Evolutionary conservation across 2,329 filamentous ascomycete genomes (phyloP).

Genomic region (Botrytis galanthina): DNA sequence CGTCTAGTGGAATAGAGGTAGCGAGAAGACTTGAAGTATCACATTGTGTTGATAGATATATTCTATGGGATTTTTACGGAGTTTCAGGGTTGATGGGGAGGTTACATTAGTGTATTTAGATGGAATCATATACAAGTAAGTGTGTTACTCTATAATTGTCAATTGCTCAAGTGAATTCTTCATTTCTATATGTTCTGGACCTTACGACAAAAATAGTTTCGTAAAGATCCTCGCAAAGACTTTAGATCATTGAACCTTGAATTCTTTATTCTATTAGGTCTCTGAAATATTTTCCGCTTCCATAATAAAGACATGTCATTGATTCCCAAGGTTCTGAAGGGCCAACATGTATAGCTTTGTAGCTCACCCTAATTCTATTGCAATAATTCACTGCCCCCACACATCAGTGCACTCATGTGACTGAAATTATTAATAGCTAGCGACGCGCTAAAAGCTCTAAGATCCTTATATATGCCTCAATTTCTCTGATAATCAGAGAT

Average conservation of each 20-base stretch:
- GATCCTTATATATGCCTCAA: neutral
- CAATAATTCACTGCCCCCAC: neutral
- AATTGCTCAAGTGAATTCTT: neutral
- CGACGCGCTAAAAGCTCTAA: neutral
- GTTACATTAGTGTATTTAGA: too few species aligned
- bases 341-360: neutral
- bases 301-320: neutral
- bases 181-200: neutral
- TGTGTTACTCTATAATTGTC: neutral
- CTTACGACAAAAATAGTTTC: neutral
- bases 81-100: too few species aligned
- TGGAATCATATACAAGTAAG: neutral
- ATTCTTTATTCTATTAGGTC: fast-evolving
- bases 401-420: neutral
- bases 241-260: fast-evolving
- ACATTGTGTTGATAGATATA: neutral
- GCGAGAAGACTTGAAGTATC: neutral
- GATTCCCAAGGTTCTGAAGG: fast-evolving
- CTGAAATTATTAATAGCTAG: neutral
- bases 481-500: neutral
- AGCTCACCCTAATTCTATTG: neutral
- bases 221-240: neutral
- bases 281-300: too few species aligned
- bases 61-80: neutral
- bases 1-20: neutral